A percentile compares a stretch with the other conserved stretches of the same genome.
Evolutionary conservation across 1,139 yeast genomes (phyloP).

Genomic region (Yamadazyma buinensis): DNA sequence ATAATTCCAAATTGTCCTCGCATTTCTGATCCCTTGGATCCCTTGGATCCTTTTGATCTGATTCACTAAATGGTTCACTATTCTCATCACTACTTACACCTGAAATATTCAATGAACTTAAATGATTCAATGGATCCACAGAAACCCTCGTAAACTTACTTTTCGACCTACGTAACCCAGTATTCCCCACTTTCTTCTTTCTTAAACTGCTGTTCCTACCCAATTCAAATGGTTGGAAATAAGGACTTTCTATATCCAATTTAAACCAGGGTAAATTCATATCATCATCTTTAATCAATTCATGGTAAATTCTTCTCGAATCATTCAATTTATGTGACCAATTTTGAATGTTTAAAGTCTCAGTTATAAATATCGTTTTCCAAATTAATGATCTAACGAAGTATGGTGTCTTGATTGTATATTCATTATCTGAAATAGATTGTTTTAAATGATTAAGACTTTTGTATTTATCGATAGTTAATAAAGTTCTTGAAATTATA

Average conservation of each 20-base stretch:
- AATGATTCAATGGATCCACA: slow-evolving; percentile 12
- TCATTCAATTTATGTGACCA: slow-evolving; percentile 32
- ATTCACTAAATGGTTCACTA: not conserved
- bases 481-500: slow-evolving; percentile 34
- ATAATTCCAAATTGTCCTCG: slow-evolving; percentile 20
- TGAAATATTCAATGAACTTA: not conserved
- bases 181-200: slow-evolving; percentile 7
- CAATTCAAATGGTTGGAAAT: slow-evolving; percentile 19
- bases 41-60: too few species aligned
- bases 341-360: slow-evolving; percentile 31
- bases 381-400: slow-evolving; percentile 36
- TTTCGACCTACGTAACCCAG: slow-evolving; percentile 11
- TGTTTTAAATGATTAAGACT: slow-evolving; percentile 24
- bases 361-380: slow-evolving; percentile 39
- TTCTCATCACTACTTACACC: not conserved
- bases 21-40: too few species aligned
- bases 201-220: slow-evolving; percentile 14
- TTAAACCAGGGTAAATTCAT: slow-evolving; percentile 40
- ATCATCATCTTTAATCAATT: slow-evolving; percentile 28
- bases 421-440: slow-evolving; percentile 34
- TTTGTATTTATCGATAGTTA: slow-evolving; percentile 37
- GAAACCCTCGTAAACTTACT: slow-evolving; percentile 13
- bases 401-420: slow-evolving; percentile 19
- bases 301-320: slow-evolving; percentile 36
- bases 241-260: slow-evolving; percentile 29